These are phyloP conservation scores for Inga oerstediana DNA, from an alignment of 306 rosid genomes.

Conservation along the genomic window DNA sequence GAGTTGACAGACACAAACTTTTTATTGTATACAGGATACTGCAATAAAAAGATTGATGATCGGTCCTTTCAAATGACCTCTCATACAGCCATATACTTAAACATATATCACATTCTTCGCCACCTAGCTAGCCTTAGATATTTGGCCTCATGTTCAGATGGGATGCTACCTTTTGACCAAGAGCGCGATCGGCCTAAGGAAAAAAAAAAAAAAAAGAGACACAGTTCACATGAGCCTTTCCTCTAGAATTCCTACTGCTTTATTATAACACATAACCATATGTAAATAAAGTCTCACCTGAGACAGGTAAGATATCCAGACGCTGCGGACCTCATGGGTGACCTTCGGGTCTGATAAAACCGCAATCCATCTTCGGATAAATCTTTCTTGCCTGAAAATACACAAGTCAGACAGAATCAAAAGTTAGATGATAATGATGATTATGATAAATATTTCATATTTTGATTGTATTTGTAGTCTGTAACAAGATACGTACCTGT, in stretches of 20 bases:
- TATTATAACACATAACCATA: not conserved
- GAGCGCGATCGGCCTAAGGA: not conserved
- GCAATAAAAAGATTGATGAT: not conserved
- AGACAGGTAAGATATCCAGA: conserved; percentile 87
- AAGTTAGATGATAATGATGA: conserved; percentile 15
- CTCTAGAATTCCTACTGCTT: not conserved
- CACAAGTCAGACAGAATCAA: conserved; percentile 2
- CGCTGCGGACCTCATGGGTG: conserved; percentile 89
- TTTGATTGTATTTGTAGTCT: conserved; percentile 6
- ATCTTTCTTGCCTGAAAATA: conserved; percentile 81
- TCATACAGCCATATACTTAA: not conserved
- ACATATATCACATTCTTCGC: not conserved
- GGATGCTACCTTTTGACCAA: conserved; percentile 18
- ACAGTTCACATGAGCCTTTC: too few relatives aligned
- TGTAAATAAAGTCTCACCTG: conserved; percentile 56
- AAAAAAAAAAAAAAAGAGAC: too few relatives aligned
- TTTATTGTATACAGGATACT: not conserved
- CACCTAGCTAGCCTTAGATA: not conserved
- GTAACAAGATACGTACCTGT: conserved; percentile 55
- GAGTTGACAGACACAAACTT: not conserved
- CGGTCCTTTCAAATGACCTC: not conserved
- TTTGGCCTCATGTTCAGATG: conserved; percentile 5
- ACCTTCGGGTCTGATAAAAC: conserved; percentile 79
- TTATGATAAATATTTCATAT: not conserved
- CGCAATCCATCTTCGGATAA: conserved; percentile 63